Base-by-base conservation (phyloP, 2,329 filamentous ascomycete genomes). In the Elsinoe ampelina region DNA sequence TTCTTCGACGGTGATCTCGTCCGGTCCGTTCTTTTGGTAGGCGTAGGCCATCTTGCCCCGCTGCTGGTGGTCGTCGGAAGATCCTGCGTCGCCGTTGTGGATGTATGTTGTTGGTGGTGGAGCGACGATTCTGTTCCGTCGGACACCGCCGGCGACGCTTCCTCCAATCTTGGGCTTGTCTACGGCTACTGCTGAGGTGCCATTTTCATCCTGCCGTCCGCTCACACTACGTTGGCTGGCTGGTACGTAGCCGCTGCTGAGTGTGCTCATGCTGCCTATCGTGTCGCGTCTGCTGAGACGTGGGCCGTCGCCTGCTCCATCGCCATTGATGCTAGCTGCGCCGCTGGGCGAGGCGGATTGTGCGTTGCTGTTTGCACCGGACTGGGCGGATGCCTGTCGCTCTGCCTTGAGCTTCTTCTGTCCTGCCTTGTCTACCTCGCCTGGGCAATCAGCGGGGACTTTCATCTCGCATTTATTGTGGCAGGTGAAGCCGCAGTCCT, bases 401-500 rank as follows among this genome's bases (percentile, higher is more conserved):
- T 91, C 86, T 41, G 80, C 80, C 72, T 97, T 97, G 41, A 95
- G 78, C 66, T 91, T 95, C 77, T 96, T 98, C 75, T 85, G 91
- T 65, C 95, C 91, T 61, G 97, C 93, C 72, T 97, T 98, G 61
- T 79, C 85, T 68, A 93, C 83, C 67, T 97, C 93, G 51, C 93
- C 93, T 0, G 93, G 93, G 67, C 93, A 98, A 68, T 95, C 89
- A 6, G 93, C 87, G 0, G 93, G 90, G 0, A 97, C 93, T 72
- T 97, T 98, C 86, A 98, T 93, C 75, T 98, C 89, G 70, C 93
- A 98, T 74, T 98, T 98, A 76, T 85, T 95, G 73, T 98, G 93
- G 68, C 93, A 98, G 1, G 91, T 96, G 73, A 96, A 98, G 34
- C 95, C 93, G 67, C 93, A 98, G 70, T 97, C 92, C 63, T 87